Percentiles rank a stretch among this genome's conserved stretches.
Evolutionary conservation across 768 basidiomycete species (phyloP).

Genomic region (Tylopilus felleus): DNA sequence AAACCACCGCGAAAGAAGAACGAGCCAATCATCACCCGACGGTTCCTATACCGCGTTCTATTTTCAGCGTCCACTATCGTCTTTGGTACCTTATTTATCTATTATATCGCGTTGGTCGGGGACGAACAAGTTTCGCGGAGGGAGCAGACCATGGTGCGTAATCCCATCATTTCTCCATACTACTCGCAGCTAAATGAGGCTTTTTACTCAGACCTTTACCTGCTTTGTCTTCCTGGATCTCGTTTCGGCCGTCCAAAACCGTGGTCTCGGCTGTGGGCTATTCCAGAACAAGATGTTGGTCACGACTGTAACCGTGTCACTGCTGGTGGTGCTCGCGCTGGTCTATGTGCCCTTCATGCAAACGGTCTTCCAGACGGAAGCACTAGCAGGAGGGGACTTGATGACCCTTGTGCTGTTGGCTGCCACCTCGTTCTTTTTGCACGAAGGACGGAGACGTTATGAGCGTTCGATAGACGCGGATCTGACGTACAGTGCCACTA

Average conservation of each 20-base stretch:
- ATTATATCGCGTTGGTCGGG: slow-evolving; percentile 67
- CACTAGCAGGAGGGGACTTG: slow-evolving; percentile 66
- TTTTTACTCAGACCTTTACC: slow-evolving; percentile 70
- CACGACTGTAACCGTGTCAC: slow-evolving; percentile 82
- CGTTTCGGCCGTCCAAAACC: slow-evolving; percentile 91
- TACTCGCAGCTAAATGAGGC: background rate
- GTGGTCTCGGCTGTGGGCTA: slow-evolving; percentile 82
- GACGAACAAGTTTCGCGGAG: slow-evolving; percentile 81
- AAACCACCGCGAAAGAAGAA: slow-evolving; percentile 91
- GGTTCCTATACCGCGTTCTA: slow-evolving; percentile 74
- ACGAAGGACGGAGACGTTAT: slow-evolving; percentile 76
- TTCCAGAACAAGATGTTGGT: slow-evolving; percentile 87
- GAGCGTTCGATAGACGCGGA: slow-evolving; percentile 63
- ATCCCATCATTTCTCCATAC: background rate
- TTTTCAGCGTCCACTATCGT: slow-evolving; percentile 95
- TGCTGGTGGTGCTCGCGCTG: slow-evolving; percentile 77
- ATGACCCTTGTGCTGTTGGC: slow-evolving; percentile 66
- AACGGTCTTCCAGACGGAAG: slow-evolving; percentile 89
- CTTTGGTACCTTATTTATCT: slow-evolving; percentile 82
- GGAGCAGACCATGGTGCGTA: slow-evolving; percentile 93
- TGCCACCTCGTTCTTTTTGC: slow-evolving; percentile 58
- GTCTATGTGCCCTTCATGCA: slow-evolving; percentile 93
- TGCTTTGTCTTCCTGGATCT: slow-evolving; percentile 97
- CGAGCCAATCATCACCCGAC: slow-evolving; percentile 77
- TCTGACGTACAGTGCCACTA: slow-evolving; percentile 45